phyloP scores from a whole-genome alignment of 805 yeast species.

The Blastobotrys attinorum region DNA sequence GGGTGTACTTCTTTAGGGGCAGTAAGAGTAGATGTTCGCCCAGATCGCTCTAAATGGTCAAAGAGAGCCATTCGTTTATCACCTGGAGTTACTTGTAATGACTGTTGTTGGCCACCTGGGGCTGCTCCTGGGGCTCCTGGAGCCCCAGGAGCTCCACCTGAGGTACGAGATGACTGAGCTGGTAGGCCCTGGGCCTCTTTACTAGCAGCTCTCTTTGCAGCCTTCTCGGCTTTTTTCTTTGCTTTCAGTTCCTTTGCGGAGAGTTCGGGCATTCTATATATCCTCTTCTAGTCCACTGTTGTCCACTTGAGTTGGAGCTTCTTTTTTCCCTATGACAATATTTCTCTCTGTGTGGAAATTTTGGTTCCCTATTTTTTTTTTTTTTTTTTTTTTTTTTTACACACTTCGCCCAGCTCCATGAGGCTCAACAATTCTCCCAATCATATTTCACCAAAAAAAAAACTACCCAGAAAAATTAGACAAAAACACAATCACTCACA shows the following conservation, averaged over 20 bases:
- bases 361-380: too few relatives aligned
- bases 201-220: constrained; percentile 85
- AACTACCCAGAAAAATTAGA: too few relatives aligned
- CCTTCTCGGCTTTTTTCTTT: constrained; percentile 79
- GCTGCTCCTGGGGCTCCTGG: constrained; percentile 6
- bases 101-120: neutral
- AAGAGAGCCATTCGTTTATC: constrained; percentile 25
- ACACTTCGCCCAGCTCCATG: too few relatives aligned
- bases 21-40: constrained; percentile 36
- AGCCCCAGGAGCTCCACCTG: constrained; percentile 30
- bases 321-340: too few relatives aligned
- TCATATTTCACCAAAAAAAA: too few relatives aligned
- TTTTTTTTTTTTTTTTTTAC: too few relatives aligned
- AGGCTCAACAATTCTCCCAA: too few relatives aligned
- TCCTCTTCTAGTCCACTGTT: too few relatives aligned
- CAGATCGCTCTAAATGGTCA: constrained; percentile 31
- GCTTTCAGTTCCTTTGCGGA: constrained; percentile 82
- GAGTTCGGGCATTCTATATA: too few relatives aligned
- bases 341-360: too few relatives aligned
- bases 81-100: constrained; percentile 3
- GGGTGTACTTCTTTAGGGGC: constrained; percentile 77
- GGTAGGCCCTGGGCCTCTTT: constrained; percentile 50
- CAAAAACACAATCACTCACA: too few relatives aligned
- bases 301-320: too few relatives aligned
- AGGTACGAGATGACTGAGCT: neutral